These are phyloP conservation scores for Arabidopsis lyrata DNA, from an alignment of 441 rosid species.

Conservation along the genomic window DNA sequence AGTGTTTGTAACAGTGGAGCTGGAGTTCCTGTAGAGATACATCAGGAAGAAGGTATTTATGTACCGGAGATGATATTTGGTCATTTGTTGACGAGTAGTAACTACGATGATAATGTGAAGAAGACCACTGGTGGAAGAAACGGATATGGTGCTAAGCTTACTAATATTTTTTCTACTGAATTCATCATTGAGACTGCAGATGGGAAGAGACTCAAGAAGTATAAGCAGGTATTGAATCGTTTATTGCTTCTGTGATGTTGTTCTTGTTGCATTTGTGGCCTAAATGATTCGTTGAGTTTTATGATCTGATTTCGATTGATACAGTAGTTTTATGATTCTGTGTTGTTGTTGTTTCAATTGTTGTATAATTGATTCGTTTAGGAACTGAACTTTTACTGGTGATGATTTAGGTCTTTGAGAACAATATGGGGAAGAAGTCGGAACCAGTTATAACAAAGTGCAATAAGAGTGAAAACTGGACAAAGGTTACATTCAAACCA, in stretches of 20 bases:
- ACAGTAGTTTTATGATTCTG: neutral
- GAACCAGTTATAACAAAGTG: constrained; percentile 73
- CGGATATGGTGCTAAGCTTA: constrained; percentile 95
- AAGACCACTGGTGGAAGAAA: constrained; percentile 98
- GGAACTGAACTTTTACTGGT: constrained; percentile 10
- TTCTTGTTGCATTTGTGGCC: neutral
- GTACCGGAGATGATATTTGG: constrained; percentile 97
- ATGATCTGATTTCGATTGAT: neutral
- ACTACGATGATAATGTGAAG: constrained; percentile 80
- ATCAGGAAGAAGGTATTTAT: constrained; percentile 87
- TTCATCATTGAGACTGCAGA: constrained; percentile 92
- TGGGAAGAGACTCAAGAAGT: constrained; percentile 74
- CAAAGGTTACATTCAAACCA: constrained; percentile 88
- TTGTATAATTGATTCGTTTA: neutral
- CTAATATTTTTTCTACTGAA: constrained; percentile 88
- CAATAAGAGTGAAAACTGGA: constrained; percentile 82
- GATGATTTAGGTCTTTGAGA: constrained; percentile 68
- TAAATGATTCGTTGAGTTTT: neutral
- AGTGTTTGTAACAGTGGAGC: constrained; percentile 89
- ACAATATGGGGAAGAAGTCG: constrained; percentile 87
- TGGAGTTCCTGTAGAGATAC: constrained; percentile 94
- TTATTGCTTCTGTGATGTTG: neutral
- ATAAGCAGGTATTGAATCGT: constrained; percentile 73
- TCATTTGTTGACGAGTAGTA: constrained; percentile 89
- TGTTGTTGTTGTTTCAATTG: too few relatives aligned